These are phyloP conservation scores for Furcasterigmium furcatum DNA, from an alignment of 2,329 filamentous ascomycete genomes.

Conservation along the genomic window DNA sequence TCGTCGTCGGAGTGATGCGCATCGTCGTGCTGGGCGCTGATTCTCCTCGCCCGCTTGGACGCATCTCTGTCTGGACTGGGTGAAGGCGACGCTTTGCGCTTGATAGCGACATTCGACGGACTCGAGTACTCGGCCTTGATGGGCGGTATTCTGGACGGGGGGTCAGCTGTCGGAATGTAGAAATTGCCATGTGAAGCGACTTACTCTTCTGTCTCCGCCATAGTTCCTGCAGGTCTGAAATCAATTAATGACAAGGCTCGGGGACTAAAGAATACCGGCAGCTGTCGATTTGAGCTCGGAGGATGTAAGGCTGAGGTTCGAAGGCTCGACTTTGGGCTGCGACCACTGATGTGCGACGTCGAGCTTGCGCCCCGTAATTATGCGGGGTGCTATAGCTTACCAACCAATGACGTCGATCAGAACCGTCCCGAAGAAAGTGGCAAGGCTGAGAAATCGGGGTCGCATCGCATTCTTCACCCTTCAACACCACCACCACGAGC, in stretches of 20 bases:
- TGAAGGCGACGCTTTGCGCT: constrained; percentile 15
- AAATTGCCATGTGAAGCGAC: background rate
- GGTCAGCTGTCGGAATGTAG: background rate
- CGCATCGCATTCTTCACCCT: constrained; percentile 14
- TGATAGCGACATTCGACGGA: background rate
- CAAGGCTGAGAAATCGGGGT: constrained; percentile 42
- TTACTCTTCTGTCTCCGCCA: background rate
- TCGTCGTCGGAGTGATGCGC: constrained; percentile 1
- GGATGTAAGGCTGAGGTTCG: no score
- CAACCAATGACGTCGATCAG: constrained; percentile 1
- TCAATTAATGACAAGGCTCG: no score
- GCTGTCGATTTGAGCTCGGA: no score
- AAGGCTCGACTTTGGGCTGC: no score
- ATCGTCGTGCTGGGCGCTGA: background rate
- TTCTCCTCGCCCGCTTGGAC: constrained; percentile 10
- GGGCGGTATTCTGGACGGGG: background rate
- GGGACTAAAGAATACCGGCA: no score
- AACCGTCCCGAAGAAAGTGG: constrained; percentile 16
- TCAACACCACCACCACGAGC: constrained; percentile 5
- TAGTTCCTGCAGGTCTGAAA: background rate
- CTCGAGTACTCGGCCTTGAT: background rate
- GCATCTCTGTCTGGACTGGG: constrained; percentile 12
- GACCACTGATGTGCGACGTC: no score
- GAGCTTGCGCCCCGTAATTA: no score
- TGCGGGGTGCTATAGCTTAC: background rate